Conservation (phyloP, 2,329 filamentous ascomycete species). For the Helicocarpus griseus region DNA sequence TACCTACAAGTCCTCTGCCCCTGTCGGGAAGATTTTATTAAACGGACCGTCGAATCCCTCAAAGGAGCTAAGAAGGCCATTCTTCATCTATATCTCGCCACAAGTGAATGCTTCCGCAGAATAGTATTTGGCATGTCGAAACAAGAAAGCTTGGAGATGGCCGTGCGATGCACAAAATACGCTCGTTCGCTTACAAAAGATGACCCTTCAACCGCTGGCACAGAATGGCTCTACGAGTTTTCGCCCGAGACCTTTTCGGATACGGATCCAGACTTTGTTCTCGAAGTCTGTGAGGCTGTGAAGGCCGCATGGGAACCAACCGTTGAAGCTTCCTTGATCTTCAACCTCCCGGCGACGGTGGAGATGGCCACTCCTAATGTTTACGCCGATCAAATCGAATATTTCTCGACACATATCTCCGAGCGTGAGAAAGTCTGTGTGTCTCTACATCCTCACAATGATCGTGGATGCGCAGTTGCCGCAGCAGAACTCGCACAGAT, state of each 20-base stretch:
- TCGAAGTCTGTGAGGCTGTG: slow-evolving; percentile 82
- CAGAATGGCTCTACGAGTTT: slow-evolving; percentile 45
- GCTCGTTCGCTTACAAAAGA: slow-evolving; percentile 85
- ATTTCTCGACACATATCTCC: slow-evolving; percentile 77
- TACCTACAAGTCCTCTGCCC: slow-evolving; percentile 87
- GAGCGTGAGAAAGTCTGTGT: slow-evolving; percentile 82
- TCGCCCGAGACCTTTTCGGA: slow-evolving; percentile 68
- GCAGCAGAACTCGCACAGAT: slow-evolving; percentile 90
- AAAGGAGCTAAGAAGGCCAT: slow-evolving; percentile 87
- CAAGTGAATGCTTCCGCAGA: slow-evolving; percentile 86
- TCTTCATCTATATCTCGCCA: slow-evolving; percentile 91
- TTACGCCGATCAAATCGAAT: slow-evolving; percentile 93
- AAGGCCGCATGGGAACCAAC: slow-evolving; percentile 87
- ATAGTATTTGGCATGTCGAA: slow-evolving; percentile 84
- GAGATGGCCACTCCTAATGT: slow-evolving; percentile 92
- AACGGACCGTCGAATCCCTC: slow-evolving; percentile 77
- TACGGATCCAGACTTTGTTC: slow-evolving; percentile 69
- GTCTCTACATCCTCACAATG: slow-evolving; percentile 89
- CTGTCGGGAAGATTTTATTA: slow-evolving; percentile 84
- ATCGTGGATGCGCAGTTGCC: slow-evolving; percentile 80
- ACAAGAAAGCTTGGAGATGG: slow-evolving; percentile 69
- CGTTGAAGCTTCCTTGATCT: slow-evolving; percentile 73
- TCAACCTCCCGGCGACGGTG: slow-evolving; percentile 93
- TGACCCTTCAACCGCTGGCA: slow-evolving; percentile 46
- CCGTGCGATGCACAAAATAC: slow-evolving; percentile 75